A percentile compares a stretch with the other conserved stretches of the same genome.
phyloP scores from a whole-genome alignment of 768 basidiomycete species.

The Suillus discolor region DNA sequence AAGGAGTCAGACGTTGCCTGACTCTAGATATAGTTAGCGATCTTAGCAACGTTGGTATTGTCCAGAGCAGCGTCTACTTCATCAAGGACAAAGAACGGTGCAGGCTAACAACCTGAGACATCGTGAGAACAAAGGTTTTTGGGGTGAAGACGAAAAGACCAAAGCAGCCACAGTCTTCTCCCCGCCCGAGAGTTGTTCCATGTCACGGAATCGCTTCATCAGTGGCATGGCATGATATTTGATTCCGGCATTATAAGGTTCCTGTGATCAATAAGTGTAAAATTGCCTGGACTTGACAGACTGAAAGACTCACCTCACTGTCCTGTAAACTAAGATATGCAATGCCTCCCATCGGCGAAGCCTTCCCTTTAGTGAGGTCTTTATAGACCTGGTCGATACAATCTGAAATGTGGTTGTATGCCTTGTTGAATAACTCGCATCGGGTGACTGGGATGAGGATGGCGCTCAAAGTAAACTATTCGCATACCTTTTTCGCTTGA shows the following conservation, averaged over 20 bases:
- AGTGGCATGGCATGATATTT: slow-evolving; percentile 99
- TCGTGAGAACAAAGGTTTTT: too few species aligned
- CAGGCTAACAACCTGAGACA: too few species aligned
- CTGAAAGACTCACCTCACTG: slow-evolving; percentile 69
- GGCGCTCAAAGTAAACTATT: not conserved
- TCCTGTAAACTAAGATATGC: slow-evolving; percentile 97
- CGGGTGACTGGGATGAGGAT: slow-evolving; percentile 29
- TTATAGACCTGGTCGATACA: slow-evolving; percentile 96
- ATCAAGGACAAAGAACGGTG: too few species aligned
- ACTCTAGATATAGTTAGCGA: slow-evolving; percentile 88
- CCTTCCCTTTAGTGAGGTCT: slow-evolving; percentile 94
- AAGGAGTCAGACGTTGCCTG: slow-evolving; percentile 85
- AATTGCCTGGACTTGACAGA: slow-evolving; percentile 23
- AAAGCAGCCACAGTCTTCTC: slow-evolving; percentile 98
- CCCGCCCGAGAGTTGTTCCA: slow-evolving; percentile 98
- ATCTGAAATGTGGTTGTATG: slow-evolving; percentile 95
- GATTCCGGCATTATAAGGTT: slow-evolving; percentile 86
- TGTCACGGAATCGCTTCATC: slow-evolving; percentile 98
- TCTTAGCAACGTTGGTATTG: slow-evolving; percentile 96
- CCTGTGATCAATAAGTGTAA: slow-evolving; percentile 41
- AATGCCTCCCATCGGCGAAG: slow-evolving; percentile 92
- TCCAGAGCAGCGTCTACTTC: too few species aligned
- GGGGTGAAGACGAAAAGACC: too few species aligned
- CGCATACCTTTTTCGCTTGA: slow-evolving; percentile 77
- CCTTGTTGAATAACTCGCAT: slow-evolving; percentile 90